These are phyloP conservation scores for Coniophora puteana DNA, from an alignment of 1,284 basidiomycete species.

Conservation along the genomic window DNA sequence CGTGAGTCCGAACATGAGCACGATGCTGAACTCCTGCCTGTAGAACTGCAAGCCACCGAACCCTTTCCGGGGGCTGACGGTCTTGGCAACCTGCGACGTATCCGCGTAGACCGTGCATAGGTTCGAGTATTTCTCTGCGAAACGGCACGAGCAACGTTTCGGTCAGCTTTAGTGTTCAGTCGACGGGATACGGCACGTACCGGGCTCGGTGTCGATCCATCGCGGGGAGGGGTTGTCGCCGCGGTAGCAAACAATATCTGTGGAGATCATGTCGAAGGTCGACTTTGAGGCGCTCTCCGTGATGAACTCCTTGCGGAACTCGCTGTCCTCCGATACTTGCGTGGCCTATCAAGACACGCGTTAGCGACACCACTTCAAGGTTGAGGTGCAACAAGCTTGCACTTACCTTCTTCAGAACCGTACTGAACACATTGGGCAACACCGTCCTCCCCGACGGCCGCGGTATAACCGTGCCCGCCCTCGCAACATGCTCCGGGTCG, in stretches of 20 bases:
- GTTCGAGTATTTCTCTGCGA: constrained; percentile 37
- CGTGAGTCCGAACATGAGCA: constrained; percentile 46
- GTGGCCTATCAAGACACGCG: constrained; percentile 26
- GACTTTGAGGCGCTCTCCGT: constrained; percentile 25
- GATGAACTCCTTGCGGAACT: constrained; percentile 38
- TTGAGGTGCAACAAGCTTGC: background rate
- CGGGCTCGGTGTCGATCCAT: constrained; percentile 43
- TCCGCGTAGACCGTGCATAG: constrained; percentile 42
- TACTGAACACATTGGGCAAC: constrained; percentile 30
- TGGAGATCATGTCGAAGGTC: constrained; percentile 21
- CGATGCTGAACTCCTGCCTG: constrained; percentile 38
- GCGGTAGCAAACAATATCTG: constrained; percentile 39
- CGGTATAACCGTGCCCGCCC: constrained; percentile 19
- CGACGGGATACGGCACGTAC: constrained; percentile 22
- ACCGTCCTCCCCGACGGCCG: constrained; percentile 28
- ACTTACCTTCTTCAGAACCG: constrained; percentile 32
- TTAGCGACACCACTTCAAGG: constrained; percentile 7
- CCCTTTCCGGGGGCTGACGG: constrained; percentile 26
- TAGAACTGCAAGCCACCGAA: constrained; percentile 33
- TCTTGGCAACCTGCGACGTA: constrained; percentile 29
- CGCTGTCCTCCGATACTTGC: constrained; percentile 30
- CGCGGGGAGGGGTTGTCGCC: constrained; percentile 32
- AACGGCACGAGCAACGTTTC: background rate
- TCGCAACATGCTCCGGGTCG: constrained; percentile 28
- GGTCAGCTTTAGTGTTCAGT: background rate